Base-by-base conservation (phyloP, 2,329 filamentous ascomycete species). In the Penicillium hordei region DNA sequence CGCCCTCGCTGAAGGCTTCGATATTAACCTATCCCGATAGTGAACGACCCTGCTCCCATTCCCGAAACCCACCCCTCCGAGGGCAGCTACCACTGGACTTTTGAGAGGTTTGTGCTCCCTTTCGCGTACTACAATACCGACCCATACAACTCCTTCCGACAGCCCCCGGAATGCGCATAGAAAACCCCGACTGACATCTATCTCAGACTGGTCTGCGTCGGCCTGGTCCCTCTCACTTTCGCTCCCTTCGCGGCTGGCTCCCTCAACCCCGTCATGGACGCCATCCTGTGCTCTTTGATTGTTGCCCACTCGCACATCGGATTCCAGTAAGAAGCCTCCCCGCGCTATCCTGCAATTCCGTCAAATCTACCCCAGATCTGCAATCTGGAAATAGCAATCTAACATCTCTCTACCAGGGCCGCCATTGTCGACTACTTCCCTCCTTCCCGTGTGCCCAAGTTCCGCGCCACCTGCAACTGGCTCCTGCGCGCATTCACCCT, bases 31-130 rank as follows among this genome's bases (percentile, higher is more conserved):
- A 38, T 43, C 17, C 29, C 38, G 23, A 55, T 57, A 89, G 91
- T 93, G 73, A 99, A 99, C 79, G 93, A 97, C 72, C 86, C 94
- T 55, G 89, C 85, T 33, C 86, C 85, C 39, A 78, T 96, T 25
- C 93, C 92, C 45, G 74, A 84, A 23, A 79, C 90, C 52, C 86
- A 84, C 67, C 87, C 93, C 42, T 81, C 86, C 55, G 91, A 99
- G 80, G 94, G 94, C 69, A 95, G 90, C 77, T 99, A 97, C 82
- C 94, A 99, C 85, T 99, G 94, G 94, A 90, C 89, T 60, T 96
- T 96, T 72, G 94, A 99, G 83, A 82, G 86, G 83, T 86, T 72
- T 57, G 69, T 68, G 39, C 36, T 27, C n/a, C 44, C 23, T 27
- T 19, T 8, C 3, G 36, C 36, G 23, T 23, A 10, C 45, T 46